phyloP scores from a whole-genome alignment of 768 basidiomycete species.

The Calocybe gangraenosa region DNA sequence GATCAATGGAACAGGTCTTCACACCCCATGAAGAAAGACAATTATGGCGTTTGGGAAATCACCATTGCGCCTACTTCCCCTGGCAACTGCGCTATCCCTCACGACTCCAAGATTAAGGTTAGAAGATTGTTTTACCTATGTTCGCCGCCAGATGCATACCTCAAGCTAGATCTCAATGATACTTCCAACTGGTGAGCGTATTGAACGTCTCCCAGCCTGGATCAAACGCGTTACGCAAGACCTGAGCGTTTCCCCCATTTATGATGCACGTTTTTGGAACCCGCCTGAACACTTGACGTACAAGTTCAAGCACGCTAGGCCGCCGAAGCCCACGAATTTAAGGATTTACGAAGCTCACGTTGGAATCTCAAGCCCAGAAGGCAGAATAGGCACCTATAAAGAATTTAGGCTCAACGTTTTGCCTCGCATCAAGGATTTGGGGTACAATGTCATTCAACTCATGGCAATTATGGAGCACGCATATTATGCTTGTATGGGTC shows the following conservation, averaged over 20 bases:
- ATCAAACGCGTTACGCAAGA: constrained; percentile 95
- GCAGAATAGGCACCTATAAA: constrained; percentile 89
- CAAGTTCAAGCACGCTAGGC: constrained; percentile 75
- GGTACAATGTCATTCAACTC: constrained; percentile 96
- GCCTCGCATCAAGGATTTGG: constrained; percentile 84
- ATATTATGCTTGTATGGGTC: constrained; percentile 86
- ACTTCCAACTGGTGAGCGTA: constrained; percentile 67
- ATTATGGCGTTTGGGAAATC: constrained; percentile 90
- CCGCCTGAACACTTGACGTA: constrained; percentile 72
- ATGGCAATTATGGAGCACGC: constrained; percentile 99
- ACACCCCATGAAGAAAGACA: constrained; percentile 81
- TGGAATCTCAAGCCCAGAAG: constrained; percentile 89
- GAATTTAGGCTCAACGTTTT: constrained; percentile 87
- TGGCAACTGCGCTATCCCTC: constrained; percentile 81
- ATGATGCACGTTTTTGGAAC: constrained; percentile 99
- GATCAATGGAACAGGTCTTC: constrained; percentile 85
- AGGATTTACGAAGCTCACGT: constrained; percentile 98
- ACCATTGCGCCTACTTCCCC: constrained; percentile 59
- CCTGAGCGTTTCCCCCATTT: constrained; percentile 80
- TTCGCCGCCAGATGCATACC: constrained; percentile 4
- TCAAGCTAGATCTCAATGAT: constrained; percentile 85
- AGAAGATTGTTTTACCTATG: constrained; percentile 11
- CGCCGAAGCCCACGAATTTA: constrained; percentile 58
- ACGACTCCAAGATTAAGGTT: constrained; percentile 95
- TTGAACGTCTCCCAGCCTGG: constrained; percentile 94